Evolutionary conservation across 192 early-diverging fungal genomes (phyloP).

Genomic region (Rhizophlyctis rosea): DNA sequence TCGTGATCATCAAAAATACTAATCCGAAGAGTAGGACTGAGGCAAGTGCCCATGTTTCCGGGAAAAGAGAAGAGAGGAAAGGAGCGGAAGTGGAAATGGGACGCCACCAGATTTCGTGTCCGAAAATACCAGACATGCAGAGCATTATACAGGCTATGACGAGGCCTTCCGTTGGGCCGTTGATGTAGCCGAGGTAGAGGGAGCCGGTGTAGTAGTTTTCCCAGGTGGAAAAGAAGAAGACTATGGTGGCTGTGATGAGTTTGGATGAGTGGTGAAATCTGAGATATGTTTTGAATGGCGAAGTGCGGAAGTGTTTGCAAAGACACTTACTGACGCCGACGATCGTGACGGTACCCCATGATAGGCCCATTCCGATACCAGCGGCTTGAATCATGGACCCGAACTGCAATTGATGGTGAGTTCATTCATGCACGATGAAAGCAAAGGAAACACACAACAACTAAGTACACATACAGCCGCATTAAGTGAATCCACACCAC

Average conservation of each 20-base stretch:
- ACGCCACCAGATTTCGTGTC: constrained; percentile 41
- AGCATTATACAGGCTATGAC: constrained; percentile 61
- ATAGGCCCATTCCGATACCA: constrained; percentile 63
- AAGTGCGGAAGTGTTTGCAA: constrained; percentile 58
- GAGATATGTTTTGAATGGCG: constrained; percentile 73
- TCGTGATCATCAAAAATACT: constrained; percentile 41
- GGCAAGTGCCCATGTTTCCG: constrained; percentile 33
- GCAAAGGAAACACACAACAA: too few species aligned
- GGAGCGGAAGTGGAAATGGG: constrained; percentile 29
- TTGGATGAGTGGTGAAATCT: constrained; percentile 57
- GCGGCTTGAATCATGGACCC: constrained; percentile 61
- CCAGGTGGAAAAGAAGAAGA: constrained; percentile 91
- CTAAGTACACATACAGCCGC: too few species aligned
- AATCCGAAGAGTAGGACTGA: constrained; percentile 36
- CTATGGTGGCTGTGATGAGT: constrained; percentile 56
- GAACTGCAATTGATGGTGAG: constrained; percentile 64
- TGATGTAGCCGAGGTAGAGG: constrained; percentile 79
- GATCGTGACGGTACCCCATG: constrained; percentile 52
- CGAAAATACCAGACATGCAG: constrained; percentile 64
- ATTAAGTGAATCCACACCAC: too few species aligned
- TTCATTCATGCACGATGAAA: background rate
- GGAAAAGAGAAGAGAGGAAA: constrained; percentile 36
- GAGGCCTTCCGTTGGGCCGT: constrained; percentile 88
- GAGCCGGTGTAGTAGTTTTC: constrained; percentile 91
- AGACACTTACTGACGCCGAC: too few species aligned